Percentiles rank a stretch among this genome's conserved stretches.
phyloP scores from a whole-genome alignment of 306 rosid species.

The Citrullus mucosospermus region DNA sequence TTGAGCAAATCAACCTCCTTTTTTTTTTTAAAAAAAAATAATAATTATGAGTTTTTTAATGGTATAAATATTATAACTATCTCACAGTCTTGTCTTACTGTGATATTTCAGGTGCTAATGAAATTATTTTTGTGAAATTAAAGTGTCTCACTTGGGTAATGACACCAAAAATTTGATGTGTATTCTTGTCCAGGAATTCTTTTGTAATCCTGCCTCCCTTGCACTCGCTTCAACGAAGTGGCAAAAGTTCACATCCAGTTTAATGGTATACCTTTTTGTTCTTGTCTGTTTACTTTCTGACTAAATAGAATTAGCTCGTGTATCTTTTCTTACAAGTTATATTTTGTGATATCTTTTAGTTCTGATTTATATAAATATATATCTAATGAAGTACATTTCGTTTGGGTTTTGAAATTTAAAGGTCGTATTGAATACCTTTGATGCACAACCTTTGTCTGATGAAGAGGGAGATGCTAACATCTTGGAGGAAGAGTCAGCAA shows the following conservation, averaged over 20 bases:
- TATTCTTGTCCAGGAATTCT: slow-evolving; percentile 51
- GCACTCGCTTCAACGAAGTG: slow-evolving; percentile 59
- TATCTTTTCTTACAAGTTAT: not conserved
- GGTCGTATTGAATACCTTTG: slow-evolving; percentile 81
- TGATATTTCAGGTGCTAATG: not conserved
- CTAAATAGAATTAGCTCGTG: not conserved
- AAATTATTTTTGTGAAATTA: not conserved
- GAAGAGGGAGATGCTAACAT: slow-evolving; percentile 89
- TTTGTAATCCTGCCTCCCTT: slow-evolving; percentile 68
- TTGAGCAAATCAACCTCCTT: too few relatives aligned
- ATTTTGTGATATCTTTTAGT: not conserved
- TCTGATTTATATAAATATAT: not conserved
- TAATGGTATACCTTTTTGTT: slow-evolving; percentile 38
- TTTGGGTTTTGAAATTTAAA: slow-evolving; percentile 19
- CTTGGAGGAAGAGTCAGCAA: slow-evolving; percentile 79
- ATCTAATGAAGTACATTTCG: not conserved
- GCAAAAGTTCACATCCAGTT: slow-evolving; percentile 74
- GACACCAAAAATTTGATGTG: not conserved
- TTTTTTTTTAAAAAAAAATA: too few relatives aligned
- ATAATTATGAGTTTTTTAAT: too few relatives aligned
- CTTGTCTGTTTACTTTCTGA: not conserved
- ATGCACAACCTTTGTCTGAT: slow-evolving; percentile 91
- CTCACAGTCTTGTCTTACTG: not conserved
- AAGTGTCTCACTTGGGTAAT: not conserved
- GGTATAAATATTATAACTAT: too few relatives aligned